phyloP scores from a whole-genome alignment of 192 early-diverging fungal genomes.

The Rhizophlyctis rosea region DNA sequence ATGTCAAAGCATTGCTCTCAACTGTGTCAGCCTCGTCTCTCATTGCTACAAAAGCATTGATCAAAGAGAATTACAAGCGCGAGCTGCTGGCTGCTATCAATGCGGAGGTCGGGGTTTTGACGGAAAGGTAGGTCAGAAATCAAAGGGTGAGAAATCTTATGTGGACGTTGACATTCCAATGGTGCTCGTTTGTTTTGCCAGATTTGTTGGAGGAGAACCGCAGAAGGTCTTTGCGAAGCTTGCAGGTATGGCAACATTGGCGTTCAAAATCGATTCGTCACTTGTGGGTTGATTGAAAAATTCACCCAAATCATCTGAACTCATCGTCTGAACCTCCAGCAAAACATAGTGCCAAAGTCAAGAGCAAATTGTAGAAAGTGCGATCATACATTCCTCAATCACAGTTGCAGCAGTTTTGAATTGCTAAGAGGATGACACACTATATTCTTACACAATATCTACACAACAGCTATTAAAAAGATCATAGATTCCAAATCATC shows the following conservation, averaged over 20 bases:
- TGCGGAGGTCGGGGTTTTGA: constrained; percentile 12
- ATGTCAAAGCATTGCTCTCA: neutral
- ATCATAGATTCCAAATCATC: too few species aligned
- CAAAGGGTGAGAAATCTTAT: neutral
- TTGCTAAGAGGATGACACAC: too few species aligned
- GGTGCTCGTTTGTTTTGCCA: neutral
- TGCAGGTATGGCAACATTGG: constrained; percentile 7
- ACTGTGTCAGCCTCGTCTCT: constrained; percentile 12
- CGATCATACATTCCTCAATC: neutral
- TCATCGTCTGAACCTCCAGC: constrained; percentile 5
- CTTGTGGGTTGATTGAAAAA: neutral
- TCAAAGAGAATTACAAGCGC: constrained; percentile 2
- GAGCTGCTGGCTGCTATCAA: constrained; percentile 6
- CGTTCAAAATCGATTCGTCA: neutral
- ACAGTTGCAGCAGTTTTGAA: too few species aligned
- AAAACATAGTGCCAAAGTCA: constrained; percentile 12
- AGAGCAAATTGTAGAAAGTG: constrained; percentile 19
- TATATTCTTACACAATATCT: too few species aligned
- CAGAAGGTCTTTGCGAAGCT: constrained; percentile 22
- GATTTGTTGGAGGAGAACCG: constrained; percentile 24
- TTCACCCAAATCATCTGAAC: neutral
- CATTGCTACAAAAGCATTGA: constrained; percentile 11
- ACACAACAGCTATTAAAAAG: too few species aligned
- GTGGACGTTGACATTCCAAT: neutral
- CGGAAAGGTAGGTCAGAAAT: constrained; percentile 13